Evolutionary conservation across 73 alveolate genomes (phyloP).

Genomic region (Blepharisma japonicum): DNA sequence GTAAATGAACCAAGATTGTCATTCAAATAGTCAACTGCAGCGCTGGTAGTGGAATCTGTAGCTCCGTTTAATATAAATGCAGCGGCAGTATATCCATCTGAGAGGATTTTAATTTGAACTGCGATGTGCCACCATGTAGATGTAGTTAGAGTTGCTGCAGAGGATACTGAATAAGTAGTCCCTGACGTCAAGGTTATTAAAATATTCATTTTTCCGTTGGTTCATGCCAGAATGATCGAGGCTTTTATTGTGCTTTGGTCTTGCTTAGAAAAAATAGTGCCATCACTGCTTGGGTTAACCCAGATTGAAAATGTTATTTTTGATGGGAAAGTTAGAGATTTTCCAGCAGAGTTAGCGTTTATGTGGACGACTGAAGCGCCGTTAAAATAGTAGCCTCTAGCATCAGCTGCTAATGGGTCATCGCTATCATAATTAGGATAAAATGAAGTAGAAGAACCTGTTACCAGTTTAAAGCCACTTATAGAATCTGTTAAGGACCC

Average conservation of each 20-base stretch:
- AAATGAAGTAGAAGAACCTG: not conserved
- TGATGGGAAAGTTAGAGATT: not conserved
- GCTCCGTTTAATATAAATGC: slow-evolving; percentile 1
- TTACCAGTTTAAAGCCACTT: not conserved
- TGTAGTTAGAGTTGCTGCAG: not conserved
- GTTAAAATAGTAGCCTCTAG: not conserved
- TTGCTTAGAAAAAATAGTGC: slow-evolving; percentile 1
- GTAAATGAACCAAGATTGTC: not conserved
- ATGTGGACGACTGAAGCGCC: not conserved
- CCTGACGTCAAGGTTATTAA: not conserved
- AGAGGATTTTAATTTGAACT: not conserved
- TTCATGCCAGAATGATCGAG: not conserved
- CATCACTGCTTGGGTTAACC: not conserved
- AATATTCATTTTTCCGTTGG: not conserved
- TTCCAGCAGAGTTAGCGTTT: not conserved
- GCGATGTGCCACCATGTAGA: not conserved
- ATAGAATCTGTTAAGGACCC: not conserved
- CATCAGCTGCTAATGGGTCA: slow-evolving; percentile 24
- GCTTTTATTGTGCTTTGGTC: not conserved
- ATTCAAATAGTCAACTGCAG: not conserved
- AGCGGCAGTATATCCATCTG: not conserved
- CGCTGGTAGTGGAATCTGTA: not conserved
- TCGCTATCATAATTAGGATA: not conserved
- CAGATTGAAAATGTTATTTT: not conserved
- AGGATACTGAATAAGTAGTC: not conserved